These are phyloP conservation scores for Zea luxurians DNA, from an alignment of 176 grass and related monocot genomes.

Conservation along the genomic window DNA sequence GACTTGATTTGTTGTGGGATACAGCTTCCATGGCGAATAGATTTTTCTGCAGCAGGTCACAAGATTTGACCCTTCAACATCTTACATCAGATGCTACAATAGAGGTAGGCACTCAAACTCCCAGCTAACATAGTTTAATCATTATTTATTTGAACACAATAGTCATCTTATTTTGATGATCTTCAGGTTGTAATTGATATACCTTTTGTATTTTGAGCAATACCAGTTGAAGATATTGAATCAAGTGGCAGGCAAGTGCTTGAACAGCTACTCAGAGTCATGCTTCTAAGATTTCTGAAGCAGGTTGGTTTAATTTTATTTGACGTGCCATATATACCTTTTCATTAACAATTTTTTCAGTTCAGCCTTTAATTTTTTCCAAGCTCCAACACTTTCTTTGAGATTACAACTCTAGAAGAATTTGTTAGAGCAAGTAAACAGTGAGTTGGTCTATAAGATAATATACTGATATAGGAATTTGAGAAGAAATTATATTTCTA, in stretches of 20 bases:
- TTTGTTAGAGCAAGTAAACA: conserved; percentile 1
- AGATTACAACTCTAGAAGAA: not conserved
- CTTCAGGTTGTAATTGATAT: conserved; percentile 86
- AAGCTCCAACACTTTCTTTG: not conserved
- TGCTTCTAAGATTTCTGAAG: conserved; percentile 89
- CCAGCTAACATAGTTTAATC: not conserved
- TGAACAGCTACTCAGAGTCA: conserved; percentile 69
- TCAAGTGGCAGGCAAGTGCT: conserved; percentile 91
- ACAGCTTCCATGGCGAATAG: conserved; percentile 99
- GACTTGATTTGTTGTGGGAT: conserved; percentile 93
- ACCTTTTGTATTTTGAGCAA: conserved; percentile 73
- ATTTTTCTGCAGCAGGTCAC: conserved; percentile 63
- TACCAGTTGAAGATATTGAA: conserved; percentile 81
- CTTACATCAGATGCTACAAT: conserved; percentile 91
- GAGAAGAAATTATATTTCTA: not conserved
- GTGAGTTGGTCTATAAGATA: conserved; percentile 1
- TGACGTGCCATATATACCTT: not conserved
- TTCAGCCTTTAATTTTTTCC: conserved; percentile 7
- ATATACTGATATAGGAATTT: not conserved
- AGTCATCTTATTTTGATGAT: conserved; percentile 31
- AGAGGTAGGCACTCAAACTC: conserved; percentile 49
- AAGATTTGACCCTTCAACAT: conserved; percentile 48
- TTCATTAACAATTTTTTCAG: not conserved
- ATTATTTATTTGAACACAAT: not conserved
- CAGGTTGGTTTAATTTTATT: conserved; percentile 53